These are phyloP conservation scores for Didymella arachidicola DNA, from an alignment of 2,329 filamentous ascomycete species.

Conservation along the genomic window DNA sequence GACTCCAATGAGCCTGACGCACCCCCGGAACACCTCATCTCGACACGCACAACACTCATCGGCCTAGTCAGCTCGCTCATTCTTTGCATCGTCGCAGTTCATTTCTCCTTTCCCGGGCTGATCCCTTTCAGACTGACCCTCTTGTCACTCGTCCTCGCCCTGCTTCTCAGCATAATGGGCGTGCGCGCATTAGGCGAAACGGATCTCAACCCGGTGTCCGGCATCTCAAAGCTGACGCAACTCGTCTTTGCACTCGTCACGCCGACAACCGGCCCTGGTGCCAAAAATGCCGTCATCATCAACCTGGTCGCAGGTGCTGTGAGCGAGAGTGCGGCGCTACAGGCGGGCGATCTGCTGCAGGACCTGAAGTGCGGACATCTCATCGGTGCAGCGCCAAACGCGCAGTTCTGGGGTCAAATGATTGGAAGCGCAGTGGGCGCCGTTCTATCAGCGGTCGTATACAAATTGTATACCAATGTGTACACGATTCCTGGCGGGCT, in stretches of 20 bases:
- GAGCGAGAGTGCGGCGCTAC: constrained; percentile 82
- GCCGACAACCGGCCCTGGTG: constrained; percentile 62
- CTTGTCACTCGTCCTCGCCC: constrained; percentile 81
- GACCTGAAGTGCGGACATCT: constrained; percentile 96
- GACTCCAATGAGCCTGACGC: constrained; percentile 71
- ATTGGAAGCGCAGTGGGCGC: constrained; percentile 89
- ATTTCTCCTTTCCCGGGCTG: constrained; percentile 80
- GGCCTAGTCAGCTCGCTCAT: constrained; percentile 78
- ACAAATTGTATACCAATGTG: constrained; percentile 87
- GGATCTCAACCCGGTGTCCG: constrained; percentile 93
- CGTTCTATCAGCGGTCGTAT: constrained; percentile 84
- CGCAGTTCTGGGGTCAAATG: constrained; percentile 96
- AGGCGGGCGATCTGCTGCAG: constrained; percentile 96
- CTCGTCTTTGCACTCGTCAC: constrained; percentile 93
- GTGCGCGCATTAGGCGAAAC: constrained; percentile 77
- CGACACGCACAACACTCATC: constrained; percentile 72
- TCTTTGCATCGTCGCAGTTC: constrained; percentile 82
- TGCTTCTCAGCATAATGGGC: constrained; percentile 70
- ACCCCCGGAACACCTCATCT: constrained; percentile 81
- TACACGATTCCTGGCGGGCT: constrained; percentile 88
- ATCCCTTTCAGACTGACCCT: constrained; percentile 84
- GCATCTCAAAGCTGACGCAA: constrained; percentile 95
- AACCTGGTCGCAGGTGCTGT: constrained; percentile 94
- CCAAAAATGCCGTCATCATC: constrained; percentile 85
- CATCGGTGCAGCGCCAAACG: constrained; percentile 87